Evolutionary conservation across 2,329 filamentous ascomycete species (phyloP), one percentile per base, ranked within the genome.

Genomic region (Emergomyces pasteurianus): DNA sequence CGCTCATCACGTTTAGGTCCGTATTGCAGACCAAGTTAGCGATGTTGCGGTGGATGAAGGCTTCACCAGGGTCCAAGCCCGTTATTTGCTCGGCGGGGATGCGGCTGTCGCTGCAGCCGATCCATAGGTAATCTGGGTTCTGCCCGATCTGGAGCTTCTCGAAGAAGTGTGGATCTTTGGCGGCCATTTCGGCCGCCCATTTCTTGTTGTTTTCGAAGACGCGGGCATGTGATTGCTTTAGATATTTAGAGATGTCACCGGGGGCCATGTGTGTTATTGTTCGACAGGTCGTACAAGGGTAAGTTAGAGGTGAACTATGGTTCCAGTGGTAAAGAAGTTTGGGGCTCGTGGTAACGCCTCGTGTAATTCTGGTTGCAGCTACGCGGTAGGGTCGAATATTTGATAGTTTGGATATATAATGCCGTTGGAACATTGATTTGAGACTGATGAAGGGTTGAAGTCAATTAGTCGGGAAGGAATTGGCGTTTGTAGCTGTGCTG

Each of bases 191-290:
- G 54, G 79, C 79, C 14, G 85, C 86, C 86, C 86, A 89, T 60
- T 78, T 76, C 64, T 78, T 77, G 77, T 89, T 89, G 79, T 84
- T 82, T 66, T 86, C 82, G 67, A 89, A 89, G 68, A 89, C 81
- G 62, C 80, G 79, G 68, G 86, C 83, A 73, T 89, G 86, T 67
- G 79, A 80, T 75, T 86, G 43, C 34, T 58, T 49, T 31, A 58
- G 43, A 28, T 58, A 58, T 38, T 58, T 58, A 18, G 42, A 47
- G 43, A 58, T 43, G 16, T 58, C 57, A n/a, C n/a, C 18, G 28
- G 57, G 34, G 16, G 57, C 42, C 57, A 58, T 58, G 26, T 34
- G 42, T 16, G 16, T 26, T 36, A 50, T 42, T 58, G 57, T 36
- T 18, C 31, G 28, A 21, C 31, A 18, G 46, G 18, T 49, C 16